A percentile compares a stretch with the other conserved stretches of the same genome.
These are phyloP conservation scores for Acanthamoeba quina DNA, from an alignment of 208 protist genomes.

Conservation along the genomic window DNA sequence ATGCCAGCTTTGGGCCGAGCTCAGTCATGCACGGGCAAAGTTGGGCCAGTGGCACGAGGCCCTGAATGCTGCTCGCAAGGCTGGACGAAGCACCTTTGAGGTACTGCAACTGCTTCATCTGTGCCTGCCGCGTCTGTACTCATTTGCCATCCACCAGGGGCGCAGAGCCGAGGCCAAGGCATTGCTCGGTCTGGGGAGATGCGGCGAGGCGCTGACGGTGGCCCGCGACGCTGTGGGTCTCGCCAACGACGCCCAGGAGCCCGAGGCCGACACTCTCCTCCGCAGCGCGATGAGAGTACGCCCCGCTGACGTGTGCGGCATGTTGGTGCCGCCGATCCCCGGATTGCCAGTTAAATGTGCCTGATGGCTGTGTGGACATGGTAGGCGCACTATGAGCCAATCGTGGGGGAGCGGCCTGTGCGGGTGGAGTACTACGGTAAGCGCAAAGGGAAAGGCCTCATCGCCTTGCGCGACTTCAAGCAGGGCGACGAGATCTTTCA, in stretches of 20 bases:
- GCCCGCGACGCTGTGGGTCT: neutral
- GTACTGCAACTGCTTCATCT: neutral
- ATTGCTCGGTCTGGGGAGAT: neutral
- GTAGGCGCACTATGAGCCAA: neutral
- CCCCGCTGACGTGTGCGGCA: neutral
- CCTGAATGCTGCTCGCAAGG: neutral
- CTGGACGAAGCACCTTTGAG: neutral
- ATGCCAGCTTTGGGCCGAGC: neutral
- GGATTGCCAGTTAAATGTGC: neutral
- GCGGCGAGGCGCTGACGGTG: neutral
- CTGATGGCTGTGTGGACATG: neutral
- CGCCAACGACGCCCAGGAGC: neutral
- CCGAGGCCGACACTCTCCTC: neutral
- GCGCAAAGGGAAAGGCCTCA: neutral
- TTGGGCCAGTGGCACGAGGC: neutral
- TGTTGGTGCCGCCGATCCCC: too few species aligned
- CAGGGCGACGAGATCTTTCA: conserved; percentile 27
- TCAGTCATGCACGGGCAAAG: neutral
- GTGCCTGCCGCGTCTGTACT: too few species aligned
- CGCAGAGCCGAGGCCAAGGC: neutral
- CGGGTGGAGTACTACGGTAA: conserved; percentile 30
- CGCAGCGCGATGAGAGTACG: neutral
- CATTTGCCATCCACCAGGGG: neutral
- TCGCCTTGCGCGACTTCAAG: conserved; percentile 34
- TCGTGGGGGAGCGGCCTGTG: conserved; percentile 13